Evolutionary conservation across 768 basidiomycete species (phyloP).

Genomic region (Phallus indusiatus): DNA sequence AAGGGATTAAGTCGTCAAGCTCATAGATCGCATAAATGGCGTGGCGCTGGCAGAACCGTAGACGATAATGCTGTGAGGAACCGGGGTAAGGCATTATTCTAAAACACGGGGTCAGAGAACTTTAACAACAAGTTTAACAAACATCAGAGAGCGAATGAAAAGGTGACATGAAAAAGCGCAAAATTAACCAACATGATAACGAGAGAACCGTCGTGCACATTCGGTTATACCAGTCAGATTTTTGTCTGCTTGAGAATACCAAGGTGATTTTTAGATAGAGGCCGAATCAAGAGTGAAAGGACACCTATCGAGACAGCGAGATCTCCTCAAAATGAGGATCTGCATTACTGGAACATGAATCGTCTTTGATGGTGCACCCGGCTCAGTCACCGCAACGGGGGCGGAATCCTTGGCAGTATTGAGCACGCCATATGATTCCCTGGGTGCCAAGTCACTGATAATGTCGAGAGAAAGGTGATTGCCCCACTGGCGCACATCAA

Average conservation of each 20-base stretch:
- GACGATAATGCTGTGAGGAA: too few relatives aligned
- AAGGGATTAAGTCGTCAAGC: too few relatives aligned
- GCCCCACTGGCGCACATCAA: slow-evolving; percentile 65
- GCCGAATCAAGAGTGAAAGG: slow-evolving; percentile 63
- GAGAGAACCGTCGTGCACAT: too few relatives aligned
- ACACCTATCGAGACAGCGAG: slow-evolving; percentile 78
- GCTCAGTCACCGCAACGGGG: slow-evolving; percentile 44
- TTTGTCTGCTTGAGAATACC: slow-evolving; percentile 63
- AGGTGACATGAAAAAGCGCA: too few relatives aligned
- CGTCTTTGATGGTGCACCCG: slow-evolving; percentile 28
- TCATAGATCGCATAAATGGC: too few relatives aligned
- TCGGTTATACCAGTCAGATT: slow-evolving; percentile 73
- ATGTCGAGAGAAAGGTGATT: slow-evolving; percentile 68
- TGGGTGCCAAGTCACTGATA: slow-evolving; percentile 79
- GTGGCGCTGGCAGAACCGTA: too few relatives aligned
- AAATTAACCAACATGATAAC: too few relatives aligned
- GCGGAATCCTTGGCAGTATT: slow-evolving; percentile 62
- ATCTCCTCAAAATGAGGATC: slow-evolving; percentile 82
- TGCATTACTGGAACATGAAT: slow-evolving; percentile 67
- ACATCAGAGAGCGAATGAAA: too few relatives aligned
- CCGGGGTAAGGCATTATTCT: too few relatives aligned
- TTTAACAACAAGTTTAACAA: too few relatives aligned
- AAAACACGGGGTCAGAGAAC: too few relatives aligned
- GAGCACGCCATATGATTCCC: slow-evolving; percentile 85
- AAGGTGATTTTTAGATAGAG: slow-evolving; percentile 56